A percentile compares a stretch with the other conserved stretches of the same genome.
Conservation (phyloP, 768 basidiomycete species). For the Collybiopsis confluens region DNA sequence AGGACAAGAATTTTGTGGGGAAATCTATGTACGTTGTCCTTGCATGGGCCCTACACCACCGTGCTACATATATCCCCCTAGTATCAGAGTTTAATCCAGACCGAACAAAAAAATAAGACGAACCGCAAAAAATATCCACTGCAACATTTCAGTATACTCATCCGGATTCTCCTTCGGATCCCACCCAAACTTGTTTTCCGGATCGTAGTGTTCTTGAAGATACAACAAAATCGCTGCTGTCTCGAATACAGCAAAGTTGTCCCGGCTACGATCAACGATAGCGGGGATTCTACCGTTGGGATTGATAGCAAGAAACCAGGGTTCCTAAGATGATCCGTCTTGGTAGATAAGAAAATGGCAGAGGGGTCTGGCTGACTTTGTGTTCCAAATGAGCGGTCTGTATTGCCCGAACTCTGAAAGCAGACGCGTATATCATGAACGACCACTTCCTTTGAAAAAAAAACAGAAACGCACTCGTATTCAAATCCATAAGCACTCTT, state of each 20-base stretch:
- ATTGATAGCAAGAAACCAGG: slow-evolving; percentile 73
- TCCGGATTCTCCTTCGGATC: slow-evolving; percentile 47
- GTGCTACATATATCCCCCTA: not conserved
- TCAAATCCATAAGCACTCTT: slow-evolving; percentile 45
- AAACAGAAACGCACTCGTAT: slow-evolving; percentile 39
- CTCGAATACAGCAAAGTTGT: slow-evolving; percentile 69
- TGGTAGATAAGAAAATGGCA: slow-evolving; percentile 55
- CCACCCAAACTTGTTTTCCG: slow-evolving; percentile 65
- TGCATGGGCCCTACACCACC: slow-evolving; percentile 77
- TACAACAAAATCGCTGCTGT: slow-evolving; percentile 79
- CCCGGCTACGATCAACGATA: slow-evolving; percentile 55
- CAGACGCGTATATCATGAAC: not conserved
- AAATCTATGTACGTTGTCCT: slow-evolving; percentile 46
- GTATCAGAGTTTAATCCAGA: not conserved
- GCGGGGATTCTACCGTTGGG: slow-evolving; percentile 59
- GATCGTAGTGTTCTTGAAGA: slow-evolving; percentile 77
- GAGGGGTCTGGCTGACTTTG: slow-evolving; percentile 35
- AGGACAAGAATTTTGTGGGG: not conserved
- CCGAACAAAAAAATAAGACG: not conserved
- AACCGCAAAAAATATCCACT: slow-evolving; percentile 83
- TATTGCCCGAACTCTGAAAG: not conserved
- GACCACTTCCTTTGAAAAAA: not conserved
- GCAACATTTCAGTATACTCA: slow-evolving; percentile 66
- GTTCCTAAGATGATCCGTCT: slow-evolving; percentile 74
- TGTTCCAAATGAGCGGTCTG: not conserved